Base-by-base conservation (phyloP, 495 filamentous ascomycete genomes). In the Penicillium coprophilum region DNA sequence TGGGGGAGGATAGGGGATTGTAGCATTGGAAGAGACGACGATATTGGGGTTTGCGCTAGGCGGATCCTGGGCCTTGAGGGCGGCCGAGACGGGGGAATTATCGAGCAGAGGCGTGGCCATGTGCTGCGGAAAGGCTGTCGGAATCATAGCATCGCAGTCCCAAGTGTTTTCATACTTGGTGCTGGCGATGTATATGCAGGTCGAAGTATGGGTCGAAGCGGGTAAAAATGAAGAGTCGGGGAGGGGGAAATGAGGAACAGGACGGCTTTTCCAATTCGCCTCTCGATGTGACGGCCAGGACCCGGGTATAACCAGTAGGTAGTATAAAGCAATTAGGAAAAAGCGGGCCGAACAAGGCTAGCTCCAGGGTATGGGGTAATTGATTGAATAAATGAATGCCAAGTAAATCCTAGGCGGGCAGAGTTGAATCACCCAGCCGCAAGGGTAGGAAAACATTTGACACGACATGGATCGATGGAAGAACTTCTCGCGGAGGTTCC, bases 71-170 rank as follows among this genome's bases (percentile, higher is more conserved):
- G 30, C 13, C 20, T 50, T 57, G 13, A 39, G 38, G 11, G 47
- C 47, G 45, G 45, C 6, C 5, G 55, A 24, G 30, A 57, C 19
- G 19, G 46, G 12, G 20, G 32, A 13, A 13, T 71, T 67, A 47
- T 69, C 61, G 32, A 72, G 46, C 21, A 73, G 60, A 60, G 73
- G 71, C 64, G 68, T 69, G 44, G 67, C 70, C 70, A 71, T 65
- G 57, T 69, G 70, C 56, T 60, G 62, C 67, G 67, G 66, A 36
- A 73, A 54, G 45, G 70, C 69, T 54, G 73, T 74, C 53, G 72
- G 73, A 64, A 75, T 77, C 71, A 75, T 75, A 67, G 68, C 71
- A 71, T 67, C 61, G 60, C 65, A 69, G 61, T 43, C 36, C 46
- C 40, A 55, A 32, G 54, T 38, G 50, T 62, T 60, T 60, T 73